Conservation (phyloP, 108 stramenopile genomes). For the Pseudonitzschia multiseries region DNA sequence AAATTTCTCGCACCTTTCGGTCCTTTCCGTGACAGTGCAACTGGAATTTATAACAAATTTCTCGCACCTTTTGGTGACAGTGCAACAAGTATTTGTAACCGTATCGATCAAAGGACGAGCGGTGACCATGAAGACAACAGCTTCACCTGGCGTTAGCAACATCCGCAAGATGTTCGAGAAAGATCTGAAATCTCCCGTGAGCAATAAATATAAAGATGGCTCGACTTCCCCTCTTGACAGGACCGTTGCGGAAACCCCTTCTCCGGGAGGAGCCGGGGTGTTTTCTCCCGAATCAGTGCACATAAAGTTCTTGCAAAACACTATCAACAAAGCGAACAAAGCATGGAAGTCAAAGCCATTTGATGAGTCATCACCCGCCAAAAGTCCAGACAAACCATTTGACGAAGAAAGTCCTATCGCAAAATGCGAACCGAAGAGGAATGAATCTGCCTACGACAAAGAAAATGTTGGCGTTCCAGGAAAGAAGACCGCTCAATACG, state of each 20-base stretch:
- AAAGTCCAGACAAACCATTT: background rate
- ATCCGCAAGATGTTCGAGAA: conserved; percentile 1
- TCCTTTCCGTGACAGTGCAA: background rate
- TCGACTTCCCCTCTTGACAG: background rate
- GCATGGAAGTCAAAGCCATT: background rate
- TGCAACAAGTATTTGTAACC: background rate
- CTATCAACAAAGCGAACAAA: background rate
- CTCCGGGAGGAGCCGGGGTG: conserved; percentile 6
- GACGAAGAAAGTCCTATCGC: background rate
- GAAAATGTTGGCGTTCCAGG: background rate
- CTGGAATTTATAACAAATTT: background rate
- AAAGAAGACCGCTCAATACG: background rate
- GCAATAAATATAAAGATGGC: background rate
- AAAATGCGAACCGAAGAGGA: background rate
- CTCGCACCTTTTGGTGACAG: background rate
- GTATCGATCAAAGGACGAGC: background rate
- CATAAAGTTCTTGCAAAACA: background rate
- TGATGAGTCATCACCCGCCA: background rate
- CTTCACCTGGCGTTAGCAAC: background rate
- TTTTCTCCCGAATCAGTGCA: conserved; percentile 6
- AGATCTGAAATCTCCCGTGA: background rate
- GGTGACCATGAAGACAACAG: background rate
- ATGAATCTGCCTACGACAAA: background rate
- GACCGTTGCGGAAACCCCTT: conserved; percentile 15
- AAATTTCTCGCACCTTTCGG: background rate